Percentiles rank a stretch among this genome's conserved stretches.
These are phyloP conservation scores for Scleromitrula shiraiana DNA, from an alignment of 2,329 filamentous ascomycete species.

Conservation along the genomic window DNA sequence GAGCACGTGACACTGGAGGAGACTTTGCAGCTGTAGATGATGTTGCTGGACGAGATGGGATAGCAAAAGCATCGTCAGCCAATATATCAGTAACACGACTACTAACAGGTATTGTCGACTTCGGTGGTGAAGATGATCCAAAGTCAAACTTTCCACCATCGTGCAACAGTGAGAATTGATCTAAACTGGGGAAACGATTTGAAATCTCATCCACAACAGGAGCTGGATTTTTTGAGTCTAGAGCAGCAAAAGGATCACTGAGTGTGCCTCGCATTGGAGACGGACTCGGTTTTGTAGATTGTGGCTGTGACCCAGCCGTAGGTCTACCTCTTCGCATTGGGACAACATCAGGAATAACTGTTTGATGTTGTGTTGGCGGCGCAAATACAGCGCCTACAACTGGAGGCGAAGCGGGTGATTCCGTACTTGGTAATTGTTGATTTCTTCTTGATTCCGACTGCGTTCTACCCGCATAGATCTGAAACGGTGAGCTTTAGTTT, in stretches of 20 bases:
- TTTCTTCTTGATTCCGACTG: conserved; percentile 54
- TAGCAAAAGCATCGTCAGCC: conserved; percentile 75
- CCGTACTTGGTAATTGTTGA: conserved; percentile 50
- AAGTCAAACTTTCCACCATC: conserved; percentile 85
- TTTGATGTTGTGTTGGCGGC: conserved; percentile 61
- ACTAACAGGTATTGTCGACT: conserved; percentile 44
- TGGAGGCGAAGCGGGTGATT: conserved; percentile 44
- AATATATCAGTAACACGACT: conserved; percentile 67
- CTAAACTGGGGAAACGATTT: conserved; percentile 77
- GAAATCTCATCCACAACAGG: conserved; percentile 70
- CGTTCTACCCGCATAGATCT: conserved; percentile 65
- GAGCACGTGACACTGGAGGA: conserved; percentile 49
- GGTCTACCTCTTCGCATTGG: conserved; percentile 89
- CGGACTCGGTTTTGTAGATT: conserved; percentile 48
- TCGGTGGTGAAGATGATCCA: conserved; percentile 45
- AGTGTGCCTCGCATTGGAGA: conserved; percentile 63
- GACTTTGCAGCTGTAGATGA: conserved; percentile 16
- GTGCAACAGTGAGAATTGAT: conserved; percentile 86
- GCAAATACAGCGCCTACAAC: conserved; percentile 75
- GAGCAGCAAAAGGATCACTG: conserved; percentile 81
- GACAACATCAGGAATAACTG: conserved; percentile 76
- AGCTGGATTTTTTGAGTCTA: conserved; percentile 59
- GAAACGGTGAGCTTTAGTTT: conserved; percentile 10
- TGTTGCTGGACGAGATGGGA: conserved; percentile 13
- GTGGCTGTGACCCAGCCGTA: conserved; percentile 40